These are phyloP conservation scores for Fragaria iinumae DNA, from an alignment of 306 rosid species.

Conservation along the genomic window DNA sequence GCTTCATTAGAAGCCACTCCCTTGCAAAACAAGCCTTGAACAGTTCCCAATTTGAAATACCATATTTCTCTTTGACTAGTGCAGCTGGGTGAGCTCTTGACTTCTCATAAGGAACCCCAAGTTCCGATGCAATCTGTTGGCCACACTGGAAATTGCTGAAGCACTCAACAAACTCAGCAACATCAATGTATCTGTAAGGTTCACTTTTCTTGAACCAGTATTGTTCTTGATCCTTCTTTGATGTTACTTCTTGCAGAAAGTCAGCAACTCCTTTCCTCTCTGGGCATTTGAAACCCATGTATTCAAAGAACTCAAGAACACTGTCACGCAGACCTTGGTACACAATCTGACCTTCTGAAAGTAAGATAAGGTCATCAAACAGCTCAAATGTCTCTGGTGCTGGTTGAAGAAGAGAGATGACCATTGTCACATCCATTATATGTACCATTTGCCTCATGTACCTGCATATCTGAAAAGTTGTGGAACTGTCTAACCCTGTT, in stretches of 20 bases:
- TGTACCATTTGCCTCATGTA: slow-evolving; percentile 90
- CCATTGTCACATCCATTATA: slow-evolving; percentile 68
- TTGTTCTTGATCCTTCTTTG: slow-evolving; percentile 81
- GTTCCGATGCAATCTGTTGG: slow-evolving; percentile 42
- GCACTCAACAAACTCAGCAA: slow-evolving; percentile 44
- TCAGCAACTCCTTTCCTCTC: slow-evolving; percentile 84
- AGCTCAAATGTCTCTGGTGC: slow-evolving; percentile 63
- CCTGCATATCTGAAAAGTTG: slow-evolving; percentile 79
- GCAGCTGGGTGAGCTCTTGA: slow-evolving; percentile 58
- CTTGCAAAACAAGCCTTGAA: slow-evolving; percentile 78
- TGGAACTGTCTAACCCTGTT: slow-evolving; percentile 88
- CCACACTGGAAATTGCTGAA: slow-evolving; percentile 51
- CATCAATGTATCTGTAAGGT: slow-evolving; percentile 56
- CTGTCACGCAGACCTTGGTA: slow-evolving; percentile 72
- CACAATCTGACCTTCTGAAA: slow-evolving; percentile 70
- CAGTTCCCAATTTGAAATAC: slow-evolving; percentile 61
- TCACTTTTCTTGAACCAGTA: slow-evolving; percentile 55
- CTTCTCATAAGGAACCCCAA: slow-evolving; percentile 58
- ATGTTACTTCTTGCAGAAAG: slow-evolving; percentile 82
- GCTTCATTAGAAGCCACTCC: slow-evolving; percentile 70
- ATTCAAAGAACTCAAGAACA: slow-evolving; percentile 62
- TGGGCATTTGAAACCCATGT: slow-evolving; percentile 66
- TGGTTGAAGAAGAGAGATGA: slow-evolving; percentile 60
- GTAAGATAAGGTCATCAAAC: slow-evolving; percentile 52
- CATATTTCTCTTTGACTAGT: slow-evolving; percentile 61